A percentile compares a stretch with the other conserved stretches of the same genome.
Conservation (phyloP, 176 grass and related monocot species). For the Canna indica region DNA sequence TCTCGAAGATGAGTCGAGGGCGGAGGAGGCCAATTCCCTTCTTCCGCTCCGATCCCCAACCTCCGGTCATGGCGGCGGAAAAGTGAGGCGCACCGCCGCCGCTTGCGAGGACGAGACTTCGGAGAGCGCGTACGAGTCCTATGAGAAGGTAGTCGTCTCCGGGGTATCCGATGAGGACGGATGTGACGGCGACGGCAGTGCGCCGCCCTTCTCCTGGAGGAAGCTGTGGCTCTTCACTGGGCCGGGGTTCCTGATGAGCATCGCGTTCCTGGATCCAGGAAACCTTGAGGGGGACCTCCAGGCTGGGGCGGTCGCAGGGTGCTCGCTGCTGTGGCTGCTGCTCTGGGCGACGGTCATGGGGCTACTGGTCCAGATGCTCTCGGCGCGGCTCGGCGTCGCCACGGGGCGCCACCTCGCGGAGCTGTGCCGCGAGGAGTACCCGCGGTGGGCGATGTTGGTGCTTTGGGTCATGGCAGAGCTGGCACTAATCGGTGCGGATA, state of each 20-base stretch:
- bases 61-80: not conserved
- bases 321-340: conserved; percentile 88
- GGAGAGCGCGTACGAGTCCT: conserved; percentile 65
- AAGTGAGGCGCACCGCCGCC: not conserved
- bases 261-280: conserved; percentile 95
- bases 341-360: conserved; percentile 92
- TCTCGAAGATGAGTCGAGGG: not conserved
- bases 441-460: conserved; percentile 51
- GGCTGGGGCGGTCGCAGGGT: conserved; percentile 66
- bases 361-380: conserved; percentile 85
- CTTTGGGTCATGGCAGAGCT: conserved; percentile 96
- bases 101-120: conserved; percentile 32
- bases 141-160: conserved; percentile 10
- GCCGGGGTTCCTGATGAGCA: conserved; percentile 92
- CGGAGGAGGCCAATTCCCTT: conserved; percentile 43
- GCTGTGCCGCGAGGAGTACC: conserved; percentile 97
- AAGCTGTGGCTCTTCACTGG: conserved; percentile 96
- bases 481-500: conserved; percentile 84
- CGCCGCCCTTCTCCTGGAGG: conserved; percentile 73
- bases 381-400: conserved; percentile 69
- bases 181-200: not conserved
- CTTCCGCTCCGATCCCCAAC: conserved; percentile 20
- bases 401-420: conserved; percentile 83
- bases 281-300: conserved; percentile 98
- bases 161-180: conserved; percentile 19